phyloP scores from a whole-genome alignment of 768 basidiomycete species.

The Fibroporia radiculosa region DNA sequence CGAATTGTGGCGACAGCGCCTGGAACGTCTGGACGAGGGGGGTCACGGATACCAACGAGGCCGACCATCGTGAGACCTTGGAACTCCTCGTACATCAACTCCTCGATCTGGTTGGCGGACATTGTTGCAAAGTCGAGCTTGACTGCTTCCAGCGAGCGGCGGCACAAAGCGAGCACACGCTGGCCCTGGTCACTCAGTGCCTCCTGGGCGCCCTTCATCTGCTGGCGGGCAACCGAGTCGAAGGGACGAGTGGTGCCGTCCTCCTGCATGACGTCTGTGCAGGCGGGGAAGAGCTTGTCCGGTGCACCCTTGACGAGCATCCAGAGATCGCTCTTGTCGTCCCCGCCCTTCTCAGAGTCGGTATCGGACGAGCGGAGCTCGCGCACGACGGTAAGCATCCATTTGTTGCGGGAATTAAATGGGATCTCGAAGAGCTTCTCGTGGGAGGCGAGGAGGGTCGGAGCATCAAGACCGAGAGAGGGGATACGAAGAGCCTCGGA shows the following conservation, averaged over 20 bases:
- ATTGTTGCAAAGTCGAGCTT: constrained; percentile 23
- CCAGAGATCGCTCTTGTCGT: constrained; percentile 21
- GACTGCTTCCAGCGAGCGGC: constrained; percentile 30
- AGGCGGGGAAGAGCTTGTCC: constrained; percentile 40
- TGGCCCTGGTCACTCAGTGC: constrained; percentile 46
- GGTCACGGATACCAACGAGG: constrained; percentile 54
- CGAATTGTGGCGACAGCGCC: constrained; percentile 44
- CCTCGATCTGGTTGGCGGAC: constrained; percentile 33
- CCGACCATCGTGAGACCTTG: constrained; percentile 45
- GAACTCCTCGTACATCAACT: constrained; percentile 33
- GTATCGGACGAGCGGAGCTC: constrained; percentile 7
- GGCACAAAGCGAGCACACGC: constrained; percentile 54
- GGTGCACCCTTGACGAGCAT: constrained; percentile 55
- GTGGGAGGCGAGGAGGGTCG: constrained; percentile 6
- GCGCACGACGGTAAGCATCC: constrained; percentile 42
- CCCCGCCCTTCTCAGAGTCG: constrained; percentile 10
- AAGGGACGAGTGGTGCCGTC: constrained; percentile 29
- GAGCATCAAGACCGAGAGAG: constrained; percentile 4
- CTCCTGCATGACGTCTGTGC: constrained; percentile 26
- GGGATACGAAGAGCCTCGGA: constrained; percentile 23
- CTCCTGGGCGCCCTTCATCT: constrained; percentile 33
- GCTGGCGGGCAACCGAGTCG: constrained; percentile 17
- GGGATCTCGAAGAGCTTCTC: constrained; percentile 23
- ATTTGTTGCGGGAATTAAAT: constrained; percentile 43
- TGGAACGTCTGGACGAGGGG: constrained; percentile 46